Conservation (phyloP, 805 yeast genomes). For the Metschnikowia shivogae region DNA sequence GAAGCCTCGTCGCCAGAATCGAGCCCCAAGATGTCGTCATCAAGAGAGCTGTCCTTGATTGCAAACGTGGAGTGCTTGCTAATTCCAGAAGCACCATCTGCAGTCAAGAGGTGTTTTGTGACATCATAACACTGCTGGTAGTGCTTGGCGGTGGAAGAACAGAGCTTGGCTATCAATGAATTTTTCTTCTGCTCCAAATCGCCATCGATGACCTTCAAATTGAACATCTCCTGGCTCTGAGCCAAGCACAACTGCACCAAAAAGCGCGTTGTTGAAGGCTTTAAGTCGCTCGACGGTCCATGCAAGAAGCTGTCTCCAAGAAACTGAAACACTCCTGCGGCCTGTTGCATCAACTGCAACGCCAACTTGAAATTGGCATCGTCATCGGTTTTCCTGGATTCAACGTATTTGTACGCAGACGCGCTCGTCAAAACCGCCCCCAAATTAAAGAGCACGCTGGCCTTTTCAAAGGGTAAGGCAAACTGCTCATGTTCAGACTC, state of each 20-base stretch:
- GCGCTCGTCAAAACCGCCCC: slow-evolving; percentile 58
- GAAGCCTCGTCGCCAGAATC: slow-evolving; percentile 10
- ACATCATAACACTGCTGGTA: slow-evolving; percentile 51
- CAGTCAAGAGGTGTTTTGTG: slow-evolving; percentile 24
- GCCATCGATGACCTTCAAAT: slow-evolving; percentile 53
- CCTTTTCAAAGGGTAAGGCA: slow-evolving; percentile 86
- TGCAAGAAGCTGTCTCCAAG: slow-evolving; percentile 79
- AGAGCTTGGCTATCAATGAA: slow-evolving; percentile 69
- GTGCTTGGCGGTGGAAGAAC: slow-evolving; percentile 54
- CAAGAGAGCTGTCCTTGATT: slow-evolving; percentile 25
- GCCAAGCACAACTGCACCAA: slow-evolving; percentile 67
- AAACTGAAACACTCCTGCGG: slow-evolving; percentile 73
- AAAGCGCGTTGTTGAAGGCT: slow-evolving; percentile 62
- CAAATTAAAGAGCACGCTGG: slow-evolving; percentile 73
- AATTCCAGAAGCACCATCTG: slow-evolving; percentile 13
- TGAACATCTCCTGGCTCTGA: slow-evolving; percentile 85
- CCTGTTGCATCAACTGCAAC: slow-evolving; percentile 58
- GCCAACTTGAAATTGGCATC: slow-evolving; percentile 53
- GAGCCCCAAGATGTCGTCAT: slow-evolving; percentile 16
- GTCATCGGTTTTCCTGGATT: slow-evolving; percentile 25
- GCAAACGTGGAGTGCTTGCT: slow-evolving; percentile 16
- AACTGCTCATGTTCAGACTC: slow-evolving; percentile 56
- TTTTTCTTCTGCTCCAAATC: slow-evolving; percentile 52
- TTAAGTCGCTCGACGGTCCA: slow-evolving; percentile 79
- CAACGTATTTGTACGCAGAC: slow-evolving; percentile 34